Evolutionary conservation across 352 stramenopile genomes (phyloP).

Genomic region (Globisporangium nodosum): DNA sequence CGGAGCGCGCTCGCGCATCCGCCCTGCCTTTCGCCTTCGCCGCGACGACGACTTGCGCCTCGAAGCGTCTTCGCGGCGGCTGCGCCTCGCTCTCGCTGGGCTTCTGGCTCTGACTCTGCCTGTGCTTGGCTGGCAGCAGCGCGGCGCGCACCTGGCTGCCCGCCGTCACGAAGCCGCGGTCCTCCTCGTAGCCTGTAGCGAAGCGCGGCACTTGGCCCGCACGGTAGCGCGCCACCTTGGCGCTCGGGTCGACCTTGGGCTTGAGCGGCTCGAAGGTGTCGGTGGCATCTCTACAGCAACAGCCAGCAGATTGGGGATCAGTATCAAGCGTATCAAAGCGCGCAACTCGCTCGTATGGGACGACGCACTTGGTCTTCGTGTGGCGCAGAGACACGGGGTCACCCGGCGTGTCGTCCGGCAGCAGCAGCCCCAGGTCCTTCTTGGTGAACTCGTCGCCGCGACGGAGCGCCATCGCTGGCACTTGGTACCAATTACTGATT

Average conservation of each 20-base stretch:
- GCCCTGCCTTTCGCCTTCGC: conserved; percentile 3
- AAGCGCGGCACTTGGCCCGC: conserved; percentile 79
- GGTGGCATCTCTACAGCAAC: conserved; percentile 41
- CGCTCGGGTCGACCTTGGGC: conserved; percentile 74
- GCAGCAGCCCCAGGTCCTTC: conserved; percentile 76
- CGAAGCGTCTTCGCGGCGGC: conserved; percentile 38
- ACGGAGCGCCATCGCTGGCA: conserved; percentile 45
- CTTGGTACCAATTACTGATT: background rate
- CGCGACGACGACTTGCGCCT: conserved; percentile 47
- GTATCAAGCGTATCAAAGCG: too few relatives aligned
- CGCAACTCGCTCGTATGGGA: background rate
- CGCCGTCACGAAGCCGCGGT: conserved; percentile 70
- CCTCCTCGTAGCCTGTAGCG: conserved; percentile 66
- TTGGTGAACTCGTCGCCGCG: conserved; percentile 53
- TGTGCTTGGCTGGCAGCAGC: conserved; percentile 6
- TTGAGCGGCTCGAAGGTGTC: conserved; percentile 73
- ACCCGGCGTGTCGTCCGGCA: conserved; percentile 74
- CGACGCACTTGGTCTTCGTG: conserved; percentile 50
- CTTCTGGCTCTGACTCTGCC: background rate
- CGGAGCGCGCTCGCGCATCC: background rate
- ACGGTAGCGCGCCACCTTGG: conserved; percentile 79
- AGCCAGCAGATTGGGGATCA: background rate
- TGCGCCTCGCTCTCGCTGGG: conserved; percentile 9
- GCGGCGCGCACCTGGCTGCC: conserved; percentile 52
- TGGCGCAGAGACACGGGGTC: conserved; percentile 78